Conservation (phyloP, 2,329 filamentous ascomycete genomes). For the Calonectria hongkongensis region DNA sequence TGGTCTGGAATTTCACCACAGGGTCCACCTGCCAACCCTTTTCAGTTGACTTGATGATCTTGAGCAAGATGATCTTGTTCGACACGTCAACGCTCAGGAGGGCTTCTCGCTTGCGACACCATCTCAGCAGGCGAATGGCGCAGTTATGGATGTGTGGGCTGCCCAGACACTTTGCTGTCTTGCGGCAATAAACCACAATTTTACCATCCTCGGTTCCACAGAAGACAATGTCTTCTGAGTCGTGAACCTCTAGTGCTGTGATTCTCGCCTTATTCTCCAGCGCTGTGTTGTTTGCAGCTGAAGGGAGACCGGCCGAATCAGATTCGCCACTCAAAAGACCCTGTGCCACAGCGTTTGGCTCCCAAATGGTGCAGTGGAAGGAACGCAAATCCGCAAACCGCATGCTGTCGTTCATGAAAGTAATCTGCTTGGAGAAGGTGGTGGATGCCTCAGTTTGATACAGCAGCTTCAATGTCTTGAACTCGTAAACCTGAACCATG, state of each 20-base stretch:
- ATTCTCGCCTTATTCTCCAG: constrained; percentile 54
- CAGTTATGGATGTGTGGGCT: constrained; percentile 57
- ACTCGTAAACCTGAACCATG: constrained; percentile 56
- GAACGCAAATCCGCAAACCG: constrained; percentile 60
- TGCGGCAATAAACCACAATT: constrained; percentile 56
- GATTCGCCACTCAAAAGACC: constrained; percentile 54
- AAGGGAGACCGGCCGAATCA: constrained; percentile 48
- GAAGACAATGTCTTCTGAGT: constrained; percentile 53
- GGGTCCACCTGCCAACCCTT: constrained; percentile 38
- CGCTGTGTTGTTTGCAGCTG: constrained; percentile 50
- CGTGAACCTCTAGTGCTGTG: constrained; percentile 55
- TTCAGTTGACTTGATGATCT: constrained; percentile 40
- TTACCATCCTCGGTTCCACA: constrained; percentile 62
- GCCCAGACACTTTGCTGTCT: constrained; percentile 42
- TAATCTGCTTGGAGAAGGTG: constrained; percentile 56
- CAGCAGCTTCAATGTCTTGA: constrained; percentile 53
- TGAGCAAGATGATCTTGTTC: constrained; percentile 50
- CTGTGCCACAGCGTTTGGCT: constrained; percentile 55
- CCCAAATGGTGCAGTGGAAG: constrained; percentile 61
- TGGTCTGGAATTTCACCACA: constrained; percentile 45
- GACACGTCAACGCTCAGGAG: constrained; percentile 56
- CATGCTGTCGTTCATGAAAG: constrained; percentile 57
- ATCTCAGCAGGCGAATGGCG: constrained; percentile 54
- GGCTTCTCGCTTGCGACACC: constrained; percentile 49
- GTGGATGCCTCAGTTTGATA: constrained; percentile 40